Evolutionary conservation across 176 grass and related monocot genomes (phyloP).

Genomic region (Aechmea fasciata): DNA sequence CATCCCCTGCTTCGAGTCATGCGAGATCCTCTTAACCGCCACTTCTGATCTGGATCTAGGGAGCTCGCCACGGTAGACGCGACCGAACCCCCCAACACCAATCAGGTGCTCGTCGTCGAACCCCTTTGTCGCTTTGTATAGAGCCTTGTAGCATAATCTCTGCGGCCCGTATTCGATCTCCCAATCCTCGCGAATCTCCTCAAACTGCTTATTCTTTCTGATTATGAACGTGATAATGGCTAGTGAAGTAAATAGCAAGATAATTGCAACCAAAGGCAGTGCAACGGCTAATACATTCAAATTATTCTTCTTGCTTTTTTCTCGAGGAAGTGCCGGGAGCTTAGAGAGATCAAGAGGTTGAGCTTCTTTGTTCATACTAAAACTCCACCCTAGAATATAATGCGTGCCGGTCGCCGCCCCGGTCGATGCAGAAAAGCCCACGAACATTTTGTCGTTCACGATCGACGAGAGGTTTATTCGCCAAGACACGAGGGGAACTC

Average conservation of each 20-base stretch:
- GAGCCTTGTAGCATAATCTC: constrained; percentile 50
- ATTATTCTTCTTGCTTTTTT: constrained; percentile 1
- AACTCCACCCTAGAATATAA: constrained; percentile 67
- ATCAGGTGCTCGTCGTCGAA: constrained; percentile 44
- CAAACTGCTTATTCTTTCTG: constrained; percentile 29
- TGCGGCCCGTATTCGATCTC: constrained; percentile 55
- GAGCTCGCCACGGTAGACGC: constrained; percentile 55
- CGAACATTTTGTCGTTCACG: constrained; percentile 28
- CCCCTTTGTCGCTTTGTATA: constrained; percentile 40
- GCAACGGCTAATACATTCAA: not conserved
- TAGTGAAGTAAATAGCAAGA: constrained; percentile 8
- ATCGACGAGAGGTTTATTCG: constrained; percentile 29
- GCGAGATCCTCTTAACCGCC: constrained; percentile 61
- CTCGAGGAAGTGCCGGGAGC: constrained; percentile 27
- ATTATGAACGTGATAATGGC: not conserved
- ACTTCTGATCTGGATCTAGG: constrained; percentile 26
- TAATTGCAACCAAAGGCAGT: not conserved
- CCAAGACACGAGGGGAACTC: constrained; percentile 20
- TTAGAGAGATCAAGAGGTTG: constrained; percentile 42
- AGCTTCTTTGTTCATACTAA: constrained; percentile 35
- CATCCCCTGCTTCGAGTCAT: constrained; percentile 57
- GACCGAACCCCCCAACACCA: constrained; percentile 53
- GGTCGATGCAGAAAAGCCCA: constrained; percentile 56
- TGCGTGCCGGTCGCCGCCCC: constrained; percentile 45
- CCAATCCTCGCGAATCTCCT: constrained; percentile 52